Conservation (phyloP, 2,329 filamentous ascomycete genomes). For the Cytospora chrysosperma region DNA sequence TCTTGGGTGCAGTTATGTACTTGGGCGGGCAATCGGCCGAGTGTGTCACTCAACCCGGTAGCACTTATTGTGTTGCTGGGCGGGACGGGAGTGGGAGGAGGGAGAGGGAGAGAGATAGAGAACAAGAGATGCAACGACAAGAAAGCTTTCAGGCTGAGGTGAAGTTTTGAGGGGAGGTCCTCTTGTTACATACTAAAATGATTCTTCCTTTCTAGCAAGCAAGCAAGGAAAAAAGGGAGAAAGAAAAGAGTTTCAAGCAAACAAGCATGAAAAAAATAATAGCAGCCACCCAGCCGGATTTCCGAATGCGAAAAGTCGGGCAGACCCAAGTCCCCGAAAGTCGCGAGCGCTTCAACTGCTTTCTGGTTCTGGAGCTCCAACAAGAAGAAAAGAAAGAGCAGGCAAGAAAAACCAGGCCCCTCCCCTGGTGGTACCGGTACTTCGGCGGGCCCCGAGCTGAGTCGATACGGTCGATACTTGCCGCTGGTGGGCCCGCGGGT, state of each 20-base stretch:
- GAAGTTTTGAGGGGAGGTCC: slow-evolving; percentile 4
- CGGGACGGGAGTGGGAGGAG: too few relatives aligned
- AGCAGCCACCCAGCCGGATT: not conserved
- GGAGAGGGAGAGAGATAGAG: not conserved
- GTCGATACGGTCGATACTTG: not conserved
- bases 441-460: not conserved
- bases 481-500: not conserved
- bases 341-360: slow-evolving; percentile 20
- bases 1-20: not conserved
- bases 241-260: not conserved
- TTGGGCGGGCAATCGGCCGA: not conserved
- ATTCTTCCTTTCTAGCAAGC: too few relatives aligned
- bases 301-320: slow-evolving; percentile 9
- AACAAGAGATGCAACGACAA: not conserved
- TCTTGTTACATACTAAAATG: slow-evolving; percentile 11
- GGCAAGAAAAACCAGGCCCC: too few relatives aligned
- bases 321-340: slow-evolving; percentile 22
- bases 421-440: slow-evolving; percentile 19
- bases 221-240: not conserved
- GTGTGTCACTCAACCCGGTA: not conserved
- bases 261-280: not conserved
- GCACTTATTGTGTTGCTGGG: not conserved
- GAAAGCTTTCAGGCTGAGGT: not conserved
- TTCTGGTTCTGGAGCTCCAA: not conserved
- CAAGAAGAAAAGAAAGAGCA: too few relatives aligned